A percentile compares a stretch with the other conserved stretches of the same genome.
Evolutionary conservation across 768 basidiomycete genomes (phyloP).

Genomic region (Cystobasidium ongulense): DNA sequence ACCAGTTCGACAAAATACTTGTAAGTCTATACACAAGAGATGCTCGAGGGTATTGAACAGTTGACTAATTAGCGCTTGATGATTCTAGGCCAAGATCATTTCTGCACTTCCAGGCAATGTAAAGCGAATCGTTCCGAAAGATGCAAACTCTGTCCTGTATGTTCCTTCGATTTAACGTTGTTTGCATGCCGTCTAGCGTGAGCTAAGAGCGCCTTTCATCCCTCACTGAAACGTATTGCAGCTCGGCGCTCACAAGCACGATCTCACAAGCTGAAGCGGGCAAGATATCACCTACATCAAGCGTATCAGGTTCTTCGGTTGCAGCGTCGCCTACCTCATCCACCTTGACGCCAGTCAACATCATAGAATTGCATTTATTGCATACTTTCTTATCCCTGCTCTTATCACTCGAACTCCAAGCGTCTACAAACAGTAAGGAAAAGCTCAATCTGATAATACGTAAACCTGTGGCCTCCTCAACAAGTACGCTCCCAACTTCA

Average conservation of each 20-base stretch:
- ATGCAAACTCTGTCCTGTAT: neutral
- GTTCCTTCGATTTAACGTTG: no score
- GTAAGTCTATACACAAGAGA: conserved; percentile 2
- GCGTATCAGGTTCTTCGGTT: neutral
- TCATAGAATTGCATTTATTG: conserved; percentile 9
- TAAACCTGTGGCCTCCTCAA: neutral
- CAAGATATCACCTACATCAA: neutral
- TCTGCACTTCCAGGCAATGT: neutral
- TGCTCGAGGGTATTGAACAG: no score
- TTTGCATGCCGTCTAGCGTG: no score
- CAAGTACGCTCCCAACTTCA: neutral
- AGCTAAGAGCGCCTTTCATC: no score
- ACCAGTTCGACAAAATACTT: neutral
- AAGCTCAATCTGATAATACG: neutral
- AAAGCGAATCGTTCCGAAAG: neutral
- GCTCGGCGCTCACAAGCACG: neutral
- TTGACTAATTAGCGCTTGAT: no score
- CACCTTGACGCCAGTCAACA: neutral
- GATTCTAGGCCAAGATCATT: neutral
- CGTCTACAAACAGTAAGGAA: neutral
- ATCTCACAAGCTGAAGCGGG: neutral
- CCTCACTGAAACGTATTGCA: neutral
- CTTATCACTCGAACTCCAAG: neutral
- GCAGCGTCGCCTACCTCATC: neutral
- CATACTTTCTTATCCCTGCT: conserved; percentile 6